Percentiles rank a stretch among this genome's conserved stretches.
Conservation (phyloP, 1,284 basidiomycete genomes). For the Pyrrhoderma noxium region DNA sequence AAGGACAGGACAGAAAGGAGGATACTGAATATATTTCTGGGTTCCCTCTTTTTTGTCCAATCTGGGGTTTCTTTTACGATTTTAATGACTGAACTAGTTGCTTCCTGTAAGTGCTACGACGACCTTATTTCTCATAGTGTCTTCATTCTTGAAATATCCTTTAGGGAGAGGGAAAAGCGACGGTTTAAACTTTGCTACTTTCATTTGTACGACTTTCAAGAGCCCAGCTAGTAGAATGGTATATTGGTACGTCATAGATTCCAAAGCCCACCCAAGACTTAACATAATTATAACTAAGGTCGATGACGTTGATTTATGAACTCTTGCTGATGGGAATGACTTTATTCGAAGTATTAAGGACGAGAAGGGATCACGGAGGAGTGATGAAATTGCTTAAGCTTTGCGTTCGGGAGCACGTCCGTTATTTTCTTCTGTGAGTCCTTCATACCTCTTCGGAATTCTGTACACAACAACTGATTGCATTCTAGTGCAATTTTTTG, state of each 20-base stretch:
- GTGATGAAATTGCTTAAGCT: background rate
- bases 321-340: background rate
- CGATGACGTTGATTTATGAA: background rate
- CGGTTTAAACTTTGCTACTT: background rate
- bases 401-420: background rate
- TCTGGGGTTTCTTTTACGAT: too few relatives aligned
- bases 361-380: background rate
- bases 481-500: background rate
- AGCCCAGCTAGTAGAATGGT: background rate
- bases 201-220: background rate
- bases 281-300: background rate
- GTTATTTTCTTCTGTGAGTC: conserved; percentile 5
- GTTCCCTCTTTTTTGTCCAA: too few relatives aligned
- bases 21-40: too few relatives aligned
- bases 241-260: background rate
- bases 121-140: too few relatives aligned
- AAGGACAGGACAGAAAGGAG: too few relatives aligned
- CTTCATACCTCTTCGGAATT: background rate
- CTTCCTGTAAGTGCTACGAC: too few relatives aligned
- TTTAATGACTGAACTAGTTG: too few relatives aligned
- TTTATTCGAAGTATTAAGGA: background rate
- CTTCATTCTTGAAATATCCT: too few relatives aligned
- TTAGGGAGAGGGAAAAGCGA: too few relatives aligned
- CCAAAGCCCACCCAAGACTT: background rate
- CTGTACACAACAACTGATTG: background rate